Conservation (phyloP, 2,329 filamentous ascomycete species). For the Zymoseptoria brevis region DNA sequence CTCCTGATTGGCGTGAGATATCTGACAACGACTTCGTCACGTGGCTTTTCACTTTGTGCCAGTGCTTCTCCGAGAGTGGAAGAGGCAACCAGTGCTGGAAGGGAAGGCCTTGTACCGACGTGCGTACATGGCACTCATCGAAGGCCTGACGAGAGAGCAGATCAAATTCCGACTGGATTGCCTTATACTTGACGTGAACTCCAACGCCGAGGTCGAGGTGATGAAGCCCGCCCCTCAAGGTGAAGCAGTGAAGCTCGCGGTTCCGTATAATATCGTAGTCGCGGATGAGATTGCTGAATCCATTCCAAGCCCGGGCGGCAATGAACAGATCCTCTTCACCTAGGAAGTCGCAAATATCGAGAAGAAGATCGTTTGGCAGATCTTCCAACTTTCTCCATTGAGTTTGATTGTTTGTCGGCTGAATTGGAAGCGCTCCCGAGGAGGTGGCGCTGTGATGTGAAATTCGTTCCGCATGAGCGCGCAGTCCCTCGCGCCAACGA, state of each 20-base stretch:
- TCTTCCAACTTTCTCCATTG: conserved; percentile 2
- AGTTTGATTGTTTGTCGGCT: neutral
- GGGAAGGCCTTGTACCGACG: conserved; percentile 13
- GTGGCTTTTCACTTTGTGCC: conserved; percentile 9
- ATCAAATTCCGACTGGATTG: conserved; percentile 19
- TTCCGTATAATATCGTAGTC: conserved; percentile 15
- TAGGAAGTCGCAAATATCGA: conserved; percentile 14
- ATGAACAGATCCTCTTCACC: conserved; percentile 14
- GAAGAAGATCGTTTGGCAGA: conserved; percentile 13
- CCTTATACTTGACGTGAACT: conserved; percentile 7
- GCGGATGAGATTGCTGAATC: conserved; percentile 13
- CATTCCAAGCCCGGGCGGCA: conserved; percentile 15
- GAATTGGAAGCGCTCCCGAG: neutral
- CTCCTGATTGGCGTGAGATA: conserved; percentile 1
- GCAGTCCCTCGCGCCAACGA: neutral
- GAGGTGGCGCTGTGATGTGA: neutral
- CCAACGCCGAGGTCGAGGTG: conserved; percentile 15
- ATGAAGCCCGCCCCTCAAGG: conserved; percentile 17
- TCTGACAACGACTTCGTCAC: conserved; percentile 1
- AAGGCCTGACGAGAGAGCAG: conserved; percentile 16
- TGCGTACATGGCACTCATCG: conserved; percentile 6
- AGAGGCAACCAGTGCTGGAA: conserved; percentile 19
- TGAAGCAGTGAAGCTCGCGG: conserved; percentile 21
- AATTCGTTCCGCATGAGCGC: neutral
- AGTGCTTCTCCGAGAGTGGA: conserved; percentile 15